These are phyloP conservation scores for Periconia sp. DNA, from an alignment of 2,329 filamentous ascomycete species.

Conservation along the genomic window DNA sequence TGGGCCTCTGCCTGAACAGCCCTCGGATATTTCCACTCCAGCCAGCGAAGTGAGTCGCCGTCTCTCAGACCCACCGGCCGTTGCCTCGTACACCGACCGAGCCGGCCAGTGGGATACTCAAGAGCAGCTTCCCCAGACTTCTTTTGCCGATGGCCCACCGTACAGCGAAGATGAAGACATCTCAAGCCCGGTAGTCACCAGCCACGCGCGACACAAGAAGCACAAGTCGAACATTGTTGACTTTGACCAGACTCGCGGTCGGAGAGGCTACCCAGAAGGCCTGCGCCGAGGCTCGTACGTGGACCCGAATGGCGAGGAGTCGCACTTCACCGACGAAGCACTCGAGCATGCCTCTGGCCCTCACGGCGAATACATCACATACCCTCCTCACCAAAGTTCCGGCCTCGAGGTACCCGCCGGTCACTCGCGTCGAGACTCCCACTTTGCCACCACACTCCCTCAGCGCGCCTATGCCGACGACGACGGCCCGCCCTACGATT, in stretches of 20 bases:
- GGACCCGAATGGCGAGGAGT: conserved; percentile 66
- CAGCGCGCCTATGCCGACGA: conserved; percentile 46
- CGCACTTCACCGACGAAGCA: conserved; percentile 71
- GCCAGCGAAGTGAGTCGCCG: conserved; percentile 73
- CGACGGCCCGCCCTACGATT: conserved; percentile 43
- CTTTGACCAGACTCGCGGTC: conserved; percentile 42
- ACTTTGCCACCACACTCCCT: conserved; percentile 54
- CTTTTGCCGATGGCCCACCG: conserved; percentile 78
- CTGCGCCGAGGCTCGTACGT: conserved; percentile 48
- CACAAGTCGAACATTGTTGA: conserved; percentile 59
- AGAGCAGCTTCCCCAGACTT: conserved; percentile 76
- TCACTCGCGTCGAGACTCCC: conserved; percentile 53
- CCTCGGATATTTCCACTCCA: conserved; percentile 84
- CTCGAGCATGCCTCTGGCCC: conserved; percentile 70
- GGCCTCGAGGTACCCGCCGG: conserved; percentile 31
- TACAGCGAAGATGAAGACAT: conserved; percentile 96
- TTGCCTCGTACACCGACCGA: conserved; percentile 69
- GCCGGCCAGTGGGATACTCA: conserved; percentile 60
- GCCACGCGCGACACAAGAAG: conserved; percentile 76
- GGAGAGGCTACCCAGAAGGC: conserved; percentile 34
- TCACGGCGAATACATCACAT: conserved; percentile 79
- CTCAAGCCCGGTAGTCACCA: conserved; percentile 83
- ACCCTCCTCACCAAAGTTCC: conserved; percentile 58
- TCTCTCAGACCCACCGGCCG: conserved; percentile 77
- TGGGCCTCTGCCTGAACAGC: conserved; percentile 78